Conservation (phyloP, 2,329 filamentous ascomycete genomes). For the Exserohilum turcica region DNA sequence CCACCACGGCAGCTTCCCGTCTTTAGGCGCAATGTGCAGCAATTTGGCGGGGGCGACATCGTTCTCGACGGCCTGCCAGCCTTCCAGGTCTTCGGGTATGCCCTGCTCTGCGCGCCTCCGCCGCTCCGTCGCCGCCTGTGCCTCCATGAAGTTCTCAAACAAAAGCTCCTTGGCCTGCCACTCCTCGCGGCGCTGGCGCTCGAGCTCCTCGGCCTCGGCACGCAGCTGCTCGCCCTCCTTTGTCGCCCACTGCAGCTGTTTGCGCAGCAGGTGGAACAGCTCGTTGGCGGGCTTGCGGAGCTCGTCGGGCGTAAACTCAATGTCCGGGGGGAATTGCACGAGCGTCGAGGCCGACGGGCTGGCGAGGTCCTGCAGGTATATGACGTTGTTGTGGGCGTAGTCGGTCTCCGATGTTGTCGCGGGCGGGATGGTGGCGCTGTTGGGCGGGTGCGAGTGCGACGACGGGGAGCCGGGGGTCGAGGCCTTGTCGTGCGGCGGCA, state of each 20-base stretch:
- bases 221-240: constrained; percentile 68
- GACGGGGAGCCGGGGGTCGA: constrained; percentile 45
- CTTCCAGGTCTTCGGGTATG: constrained; percentile 35
- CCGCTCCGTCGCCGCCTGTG: constrained; percentile 59
- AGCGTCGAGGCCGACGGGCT: constrained; percentile 61
- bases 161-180: constrained; percentile 82
- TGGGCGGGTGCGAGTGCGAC: constrained; percentile 32
- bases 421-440: constrained; percentile 27
- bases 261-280: constrained; percentile 65
- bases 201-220: constrained; percentile 68
- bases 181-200: constrained; percentile 70
- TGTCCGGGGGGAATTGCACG: constrained; percentile 60
- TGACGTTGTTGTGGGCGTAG: constrained; percentile 61
- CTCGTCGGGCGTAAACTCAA: constrained; percentile 69
- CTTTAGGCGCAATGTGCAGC: constrained; percentile 32
- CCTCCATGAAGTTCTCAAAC: constrained; percentile 75
- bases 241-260: constrained; percentile 74
- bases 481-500: constrained; percentile 37
- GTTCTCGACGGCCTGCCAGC: constrained; percentile 43
- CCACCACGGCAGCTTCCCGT: constrained; percentile 43
- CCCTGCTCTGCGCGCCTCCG: constrained; percentile 43
- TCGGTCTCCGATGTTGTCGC: constrained; percentile 35
- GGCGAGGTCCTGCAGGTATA: constrained; percentile 64
- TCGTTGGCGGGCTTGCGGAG: constrained; percentile 68
- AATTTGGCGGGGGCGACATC: constrained; percentile 45